Conservation (phyloP, 768 basidiomycete genomes). For the Tulasnella calospora region DNA sequence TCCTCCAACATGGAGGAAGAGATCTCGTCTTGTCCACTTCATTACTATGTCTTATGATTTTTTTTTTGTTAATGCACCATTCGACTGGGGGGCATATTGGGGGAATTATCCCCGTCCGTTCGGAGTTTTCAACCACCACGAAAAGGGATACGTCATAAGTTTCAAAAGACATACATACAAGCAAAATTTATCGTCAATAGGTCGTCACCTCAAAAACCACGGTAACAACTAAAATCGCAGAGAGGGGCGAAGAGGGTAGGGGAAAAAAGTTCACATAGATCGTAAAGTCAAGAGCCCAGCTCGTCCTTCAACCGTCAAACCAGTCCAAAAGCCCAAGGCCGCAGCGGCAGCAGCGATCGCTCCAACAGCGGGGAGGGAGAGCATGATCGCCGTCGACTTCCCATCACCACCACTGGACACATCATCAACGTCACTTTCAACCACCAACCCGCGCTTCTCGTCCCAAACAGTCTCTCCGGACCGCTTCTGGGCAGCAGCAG, state of each 20-base stretch:
- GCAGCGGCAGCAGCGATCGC: conserved; percentile 9
- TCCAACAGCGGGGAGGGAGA: neutral
- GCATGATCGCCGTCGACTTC: neutral
- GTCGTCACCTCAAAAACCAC: neutral
- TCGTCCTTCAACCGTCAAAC: neutral
- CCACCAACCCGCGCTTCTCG: neutral
- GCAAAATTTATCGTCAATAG: neutral
- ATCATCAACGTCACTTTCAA: neutral
- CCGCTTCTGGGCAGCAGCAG: no score
- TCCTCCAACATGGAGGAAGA: no score
- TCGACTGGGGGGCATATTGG: no score
- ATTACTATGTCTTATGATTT: no score
- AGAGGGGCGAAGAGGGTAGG: neutral
- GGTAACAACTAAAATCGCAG: neutral
- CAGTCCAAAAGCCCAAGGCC: conserved; percentile 13
- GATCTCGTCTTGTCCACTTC: no score
- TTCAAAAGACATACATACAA: neutral
- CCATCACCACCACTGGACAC: neutral
- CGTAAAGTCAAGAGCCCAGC: neutral
- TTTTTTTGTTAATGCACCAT: no score
- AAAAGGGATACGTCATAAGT: no score
- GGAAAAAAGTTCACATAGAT: neutral
- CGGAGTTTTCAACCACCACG: no score
- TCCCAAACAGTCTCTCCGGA: neutral
- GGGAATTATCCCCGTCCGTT: no score